Conservation (phyloP, 352 stramenopile species). For the Phytophthora quininea region DNA sequence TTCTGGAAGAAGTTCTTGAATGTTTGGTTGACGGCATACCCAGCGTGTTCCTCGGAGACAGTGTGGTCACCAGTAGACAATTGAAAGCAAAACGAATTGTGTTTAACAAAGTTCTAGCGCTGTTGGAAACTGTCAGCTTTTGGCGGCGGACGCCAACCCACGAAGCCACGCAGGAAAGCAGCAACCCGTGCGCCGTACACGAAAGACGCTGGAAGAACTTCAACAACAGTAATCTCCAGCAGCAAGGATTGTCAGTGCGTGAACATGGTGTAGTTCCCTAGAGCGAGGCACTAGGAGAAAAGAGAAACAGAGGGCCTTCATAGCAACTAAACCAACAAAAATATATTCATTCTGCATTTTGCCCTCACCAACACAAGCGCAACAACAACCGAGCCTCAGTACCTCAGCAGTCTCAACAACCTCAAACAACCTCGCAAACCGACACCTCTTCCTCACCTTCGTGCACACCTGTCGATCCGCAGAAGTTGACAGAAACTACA, state of each 20-base stretch:
- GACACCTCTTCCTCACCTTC: neutral
- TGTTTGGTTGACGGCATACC: slow-evolving; percentile 52
- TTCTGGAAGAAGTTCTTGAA: slow-evolving; percentile 67
- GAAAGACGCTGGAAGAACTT: too few relatives aligned
- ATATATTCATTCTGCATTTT: slow-evolving; percentile 9
- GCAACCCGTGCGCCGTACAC: too few relatives aligned
- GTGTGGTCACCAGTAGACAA: too few relatives aligned
- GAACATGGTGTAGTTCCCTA: neutral
- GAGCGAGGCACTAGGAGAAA: neutral
- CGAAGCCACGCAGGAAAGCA: too few relatives aligned
- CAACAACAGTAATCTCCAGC: too few relatives aligned
- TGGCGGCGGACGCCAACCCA: too few relatives aligned
- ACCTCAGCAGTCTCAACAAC: too few relatives aligned
- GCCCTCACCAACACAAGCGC: neutral
- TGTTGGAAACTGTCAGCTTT: too few relatives aligned
- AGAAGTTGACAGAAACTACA: neutral
- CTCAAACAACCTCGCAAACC: neutral
- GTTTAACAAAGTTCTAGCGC: too few relatives aligned
- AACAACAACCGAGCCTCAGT: neutral
- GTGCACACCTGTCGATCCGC: neutral
- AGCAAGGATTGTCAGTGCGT: too few relatives aligned
- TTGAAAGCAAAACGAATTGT: too few relatives aligned
- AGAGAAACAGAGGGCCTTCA: neutral
- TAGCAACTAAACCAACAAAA: neutral
- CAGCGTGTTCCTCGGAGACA: slow-evolving; percentile 46